Conservation (phyloP, 1,139 yeast genomes). For the Insectozyma bohioensis region DNA sequence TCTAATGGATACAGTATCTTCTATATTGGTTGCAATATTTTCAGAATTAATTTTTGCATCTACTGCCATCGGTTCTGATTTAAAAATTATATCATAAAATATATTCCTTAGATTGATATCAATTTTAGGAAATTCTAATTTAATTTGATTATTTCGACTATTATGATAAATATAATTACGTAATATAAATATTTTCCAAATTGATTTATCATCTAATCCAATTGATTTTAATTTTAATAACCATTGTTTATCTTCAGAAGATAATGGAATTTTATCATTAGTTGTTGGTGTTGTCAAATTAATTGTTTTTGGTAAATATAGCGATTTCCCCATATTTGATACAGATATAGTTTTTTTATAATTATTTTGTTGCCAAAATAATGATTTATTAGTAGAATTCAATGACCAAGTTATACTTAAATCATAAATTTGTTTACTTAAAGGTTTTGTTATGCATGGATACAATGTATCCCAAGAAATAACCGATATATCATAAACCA, state of each 20-base stretch:
- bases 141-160: constrained; percentile 41
- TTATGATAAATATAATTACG: constrained; percentile 68
- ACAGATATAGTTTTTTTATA: constrained; percentile 16
- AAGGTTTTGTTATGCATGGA: constrained; percentile 63
- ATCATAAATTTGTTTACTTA: constrained; percentile 66
- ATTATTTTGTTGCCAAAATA: constrained; percentile 61
- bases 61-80: constrained; percentile 38
- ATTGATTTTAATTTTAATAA: constrained; percentile 63
- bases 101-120: constrained; percentile 53
- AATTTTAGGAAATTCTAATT: constrained; percentile 2
- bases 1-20: too few relatives aligned
- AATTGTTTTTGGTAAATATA: constrained; percentile 35
- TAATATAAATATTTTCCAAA: constrained; percentile 79
- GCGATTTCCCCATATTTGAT: constrained; percentile 40
- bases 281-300: constrained; percentile 18
- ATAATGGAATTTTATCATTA: constrained; percentile 25
- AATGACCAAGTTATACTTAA: constrained; percentile 72
- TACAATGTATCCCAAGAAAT: constrained; percentile 65
- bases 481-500: constrained; percentile 71
- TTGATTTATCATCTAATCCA: constrained; percentile 68
- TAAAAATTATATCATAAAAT: constrained; percentile 60
- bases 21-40: too few relatives aligned
- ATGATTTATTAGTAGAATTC: constrained; percentile 57
- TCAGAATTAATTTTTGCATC: constrained; percentile 4
- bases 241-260: constrained; percentile 76